Evolutionary conservation across 768 basidiomycete genomes (phyloP), one percentile per base, ranked within the genome.

Genomic region (Auriscalpium orientale): DNA sequence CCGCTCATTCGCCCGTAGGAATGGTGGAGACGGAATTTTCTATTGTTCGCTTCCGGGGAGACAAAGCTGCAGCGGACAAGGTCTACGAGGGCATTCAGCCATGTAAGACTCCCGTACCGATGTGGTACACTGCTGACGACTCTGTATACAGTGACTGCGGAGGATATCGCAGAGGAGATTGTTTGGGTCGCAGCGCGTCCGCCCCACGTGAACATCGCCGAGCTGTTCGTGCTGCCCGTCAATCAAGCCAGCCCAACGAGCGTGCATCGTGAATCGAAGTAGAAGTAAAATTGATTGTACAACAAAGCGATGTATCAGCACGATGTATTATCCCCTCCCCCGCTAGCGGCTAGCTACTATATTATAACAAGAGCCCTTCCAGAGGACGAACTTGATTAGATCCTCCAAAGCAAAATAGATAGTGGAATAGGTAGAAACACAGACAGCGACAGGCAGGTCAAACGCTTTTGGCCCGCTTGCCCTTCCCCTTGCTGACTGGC

Each of bases 151-250:
- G 90, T 95, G 69, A 78, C 80, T 7, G 84, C 86, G 8, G 79
- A 86, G 57, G 94, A 98, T 66, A 87, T 98, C 47, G 97, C 97
- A 1, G 97, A 99, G 68, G 94, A 98, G 71, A 95, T 99, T 65
- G 93, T 95, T 18, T 99, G 95, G 95, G 85, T 85, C 13, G 95
- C 97, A 18, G 79, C 89, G 11, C 85, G 95, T 44, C 95, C 95
- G 11, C 78, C 89, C 43, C 95, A 95, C 66, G 91, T 98, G 46
- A 94, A 98, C 67, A 79, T 98, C 45, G 92, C 91, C 1, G 87
- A 93, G 65, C 71, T 89, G 11, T 80, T 82, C 55, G 77, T 91
- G 46, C 80, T 90, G 62, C 89, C 89, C 2, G 84, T 85, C 34
- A 89, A 89, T 67, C 89, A 91, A 72, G 89, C 89, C 36, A 76